Conservation (phyloP, 2,329 filamentous ascomycete genomes). For the Nemania bipapillata region DNA sequence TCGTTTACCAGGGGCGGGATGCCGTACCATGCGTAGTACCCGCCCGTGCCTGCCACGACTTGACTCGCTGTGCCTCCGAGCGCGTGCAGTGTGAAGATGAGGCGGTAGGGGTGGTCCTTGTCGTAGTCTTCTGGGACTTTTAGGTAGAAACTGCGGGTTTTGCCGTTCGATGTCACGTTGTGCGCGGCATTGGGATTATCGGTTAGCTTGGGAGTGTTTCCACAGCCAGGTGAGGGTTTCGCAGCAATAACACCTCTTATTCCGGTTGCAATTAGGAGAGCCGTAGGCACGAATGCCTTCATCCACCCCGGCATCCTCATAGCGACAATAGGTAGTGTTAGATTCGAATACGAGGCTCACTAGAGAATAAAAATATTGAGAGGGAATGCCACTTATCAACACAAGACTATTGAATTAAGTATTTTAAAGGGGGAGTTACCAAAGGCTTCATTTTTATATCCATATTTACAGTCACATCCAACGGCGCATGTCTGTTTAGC, state of each 20-base stretch:
- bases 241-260: slow-evolving; percentile 8
- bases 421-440: background rate
- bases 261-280: background rate
- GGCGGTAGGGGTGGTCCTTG: slow-evolving; percentile 51
- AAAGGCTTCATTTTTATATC: background rate
- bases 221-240: slow-evolving; percentile 43
- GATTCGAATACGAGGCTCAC: background rate
- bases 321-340: too few species aligned
- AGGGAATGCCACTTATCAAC: background rate
- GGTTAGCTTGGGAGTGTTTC: slow-evolving; percentile 42
- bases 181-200: slow-evolving; percentile 33
- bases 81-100: slow-evolving; percentile 55
- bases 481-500: background rate
- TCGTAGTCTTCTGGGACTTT: slow-evolving; percentile 53
- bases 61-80: slow-evolving; percentile 51
- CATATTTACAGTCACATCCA: background rate
- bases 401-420: background rate
- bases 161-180: slow-evolving; percentile 49
- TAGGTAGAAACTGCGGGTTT: slow-evolving; percentile 50
- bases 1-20: slow-evolving; percentile 47
- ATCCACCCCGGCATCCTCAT: background rate
- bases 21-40: slow-evolving; percentile 50
- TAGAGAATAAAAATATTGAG: background rate
- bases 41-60: slow-evolving; percentile 48
- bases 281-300: background rate